A percentile compares a stretch with the other conserved stretches of the same genome.
These are phyloP conservation scores for Parastagonospora avenae DNA, from an alignment of 2,329 filamentous ascomycete genomes.

Conservation along the genomic window DNA sequence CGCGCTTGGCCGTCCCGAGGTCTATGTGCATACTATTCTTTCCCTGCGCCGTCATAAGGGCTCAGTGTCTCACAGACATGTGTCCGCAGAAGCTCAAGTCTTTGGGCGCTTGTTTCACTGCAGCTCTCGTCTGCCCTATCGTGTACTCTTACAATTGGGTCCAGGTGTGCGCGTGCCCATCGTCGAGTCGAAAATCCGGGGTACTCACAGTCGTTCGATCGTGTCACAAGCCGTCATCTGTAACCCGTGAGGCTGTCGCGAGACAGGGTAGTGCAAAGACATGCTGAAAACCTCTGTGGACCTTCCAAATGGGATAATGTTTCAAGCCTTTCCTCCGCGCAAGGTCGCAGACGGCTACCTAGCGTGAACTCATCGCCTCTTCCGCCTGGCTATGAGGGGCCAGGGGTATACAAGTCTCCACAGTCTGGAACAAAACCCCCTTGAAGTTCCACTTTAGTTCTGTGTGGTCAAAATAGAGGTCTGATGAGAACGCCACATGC, in stretches of 20 bases:
- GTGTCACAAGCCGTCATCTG: slow-evolving; percentile 17
- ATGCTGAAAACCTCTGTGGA: slow-evolving; percentile 3
- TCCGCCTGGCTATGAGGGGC: neutral
- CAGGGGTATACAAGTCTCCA: slow-evolving; percentile 5
- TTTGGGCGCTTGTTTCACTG: slow-evolving; percentile 13
- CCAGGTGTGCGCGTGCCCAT: slow-evolving; percentile 28
- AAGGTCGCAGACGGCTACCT: slow-evolving; percentile 3
- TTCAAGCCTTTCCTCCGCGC: slow-evolving; percentile 3
- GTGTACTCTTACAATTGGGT: slow-evolving; percentile 23
- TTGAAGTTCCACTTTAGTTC: neutral
- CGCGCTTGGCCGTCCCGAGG: neutral
- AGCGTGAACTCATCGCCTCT: slow-evolving; percentile 2
- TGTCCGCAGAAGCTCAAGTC: neutral
- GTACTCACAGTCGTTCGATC: slow-evolving; percentile 7
- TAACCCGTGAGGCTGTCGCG: slow-evolving; percentile 29
- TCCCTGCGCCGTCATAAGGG: neutral
- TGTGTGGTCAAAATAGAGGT: slow-evolving; percentile 18
- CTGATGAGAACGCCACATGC: slow-evolving; percentile 12
- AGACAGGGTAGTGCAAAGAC: slow-evolving; percentile 12
- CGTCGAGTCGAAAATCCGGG: slow-evolving; percentile 16
- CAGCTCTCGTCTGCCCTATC: slow-evolving; percentile 26
- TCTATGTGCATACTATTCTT: slow-evolving; percentile 5
- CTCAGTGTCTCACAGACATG: neutral
- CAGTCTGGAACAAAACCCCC: slow-evolving; percentile 3
- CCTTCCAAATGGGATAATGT: slow-evolving; percentile 17